phyloP scores from a whole-genome alignment of 345 rosid genomes.

The Bretschneidera sinensis region DNA sequence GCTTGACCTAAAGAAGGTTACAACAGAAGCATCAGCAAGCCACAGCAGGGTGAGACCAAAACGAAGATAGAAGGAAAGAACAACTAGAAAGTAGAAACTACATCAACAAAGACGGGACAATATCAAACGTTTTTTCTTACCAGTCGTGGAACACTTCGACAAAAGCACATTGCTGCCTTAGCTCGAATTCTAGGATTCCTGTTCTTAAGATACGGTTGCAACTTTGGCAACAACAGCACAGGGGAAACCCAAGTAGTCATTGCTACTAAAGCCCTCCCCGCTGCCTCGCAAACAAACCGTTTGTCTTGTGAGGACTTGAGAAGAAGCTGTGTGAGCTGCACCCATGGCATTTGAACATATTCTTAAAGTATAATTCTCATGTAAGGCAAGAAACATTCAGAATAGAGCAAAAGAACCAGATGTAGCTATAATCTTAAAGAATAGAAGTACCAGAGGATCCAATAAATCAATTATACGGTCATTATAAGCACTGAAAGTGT shows the following conservation, averaged over 20 bases:
- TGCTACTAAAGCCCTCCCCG: slow-evolving; percentile 73
- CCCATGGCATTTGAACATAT: slow-evolving; percentile 16
- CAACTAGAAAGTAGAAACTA: not conserved
- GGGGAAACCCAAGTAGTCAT: slow-evolving; percentile 79
- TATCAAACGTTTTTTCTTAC: slow-evolving; percentile 33
- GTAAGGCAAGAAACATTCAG: not conserved
- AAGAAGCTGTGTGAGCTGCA: slow-evolving; percentile 88
- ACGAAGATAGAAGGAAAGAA: not conserved
- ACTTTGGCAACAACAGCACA: slow-evolving; percentile 50
- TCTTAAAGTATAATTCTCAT: not conserved
- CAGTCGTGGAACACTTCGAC: slow-evolving; percentile 73
- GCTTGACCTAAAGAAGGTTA: not conserved
- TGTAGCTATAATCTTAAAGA: not conserved
- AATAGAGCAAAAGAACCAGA: slow-evolving; percentile 4
- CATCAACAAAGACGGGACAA: not conserved
- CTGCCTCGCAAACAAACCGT: slow-evolving; percentile 94
- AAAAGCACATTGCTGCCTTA: slow-evolving; percentile 82
- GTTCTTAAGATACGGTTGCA: slow-evolving; percentile 78
- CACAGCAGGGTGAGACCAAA: not conserved
- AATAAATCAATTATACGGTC: slow-evolving; percentile 59
- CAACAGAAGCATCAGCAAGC: not conserved
- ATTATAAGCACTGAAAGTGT: slow-evolving; percentile 67
- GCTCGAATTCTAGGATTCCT: slow-evolving; percentile 91
- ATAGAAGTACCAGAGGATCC: slow-evolving; percentile 69
- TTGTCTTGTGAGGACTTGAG: slow-evolving; percentile 97